Conservation (phyloP, 345 rosid genomes). For the Abelmoschus esculentus region DNA sequence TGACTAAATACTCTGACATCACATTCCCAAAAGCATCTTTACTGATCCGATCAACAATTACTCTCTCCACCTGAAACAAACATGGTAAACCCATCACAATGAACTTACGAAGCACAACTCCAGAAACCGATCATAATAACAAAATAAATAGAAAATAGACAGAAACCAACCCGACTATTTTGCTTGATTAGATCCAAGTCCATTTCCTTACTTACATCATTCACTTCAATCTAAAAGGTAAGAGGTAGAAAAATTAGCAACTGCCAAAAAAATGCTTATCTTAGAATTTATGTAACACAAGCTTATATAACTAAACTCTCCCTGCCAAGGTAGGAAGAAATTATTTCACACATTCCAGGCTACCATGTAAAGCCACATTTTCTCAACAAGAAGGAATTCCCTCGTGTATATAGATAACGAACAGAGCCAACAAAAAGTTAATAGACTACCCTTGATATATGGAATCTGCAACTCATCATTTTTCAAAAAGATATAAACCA, state of each 20-base stretch:
- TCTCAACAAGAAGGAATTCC: neutral
- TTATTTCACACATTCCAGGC: slow-evolving; percentile 4
- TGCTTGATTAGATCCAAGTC: slow-evolving; percentile 96
- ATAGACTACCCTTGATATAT: neutral
- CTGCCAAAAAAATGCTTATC: neutral
- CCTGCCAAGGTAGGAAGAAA: neutral
- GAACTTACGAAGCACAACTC: neutral
- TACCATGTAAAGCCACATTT: neutral
- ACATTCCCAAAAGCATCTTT: slow-evolving; percentile 61
- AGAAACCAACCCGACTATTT: slow-evolving; percentile 69
- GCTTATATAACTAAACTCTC: neutral
- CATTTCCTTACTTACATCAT: slow-evolving; percentile 98
- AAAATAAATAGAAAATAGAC: slow-evolving; percentile 1
- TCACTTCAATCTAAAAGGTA: slow-evolving; percentile 75
- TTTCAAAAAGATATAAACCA: neutral
- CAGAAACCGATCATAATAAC: neutral
- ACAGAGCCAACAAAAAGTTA: neutral
- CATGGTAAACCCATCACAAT: slow-evolving; percentile 15
- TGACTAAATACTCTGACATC: slow-evolving; percentile 85
- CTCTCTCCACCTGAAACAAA: slow-evolving; percentile 70
- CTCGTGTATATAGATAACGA: neutral
- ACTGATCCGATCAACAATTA: slow-evolving; percentile 75
- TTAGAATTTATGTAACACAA: neutral
- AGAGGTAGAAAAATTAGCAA: neutral
- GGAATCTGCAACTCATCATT: neutral